A percentile compares a stretch with the other conserved stretches of the same genome.
phyloP scores from a whole-genome alignment of 495 filamentous ascomycete species.

The Rhypophila decipiens region DNA sequence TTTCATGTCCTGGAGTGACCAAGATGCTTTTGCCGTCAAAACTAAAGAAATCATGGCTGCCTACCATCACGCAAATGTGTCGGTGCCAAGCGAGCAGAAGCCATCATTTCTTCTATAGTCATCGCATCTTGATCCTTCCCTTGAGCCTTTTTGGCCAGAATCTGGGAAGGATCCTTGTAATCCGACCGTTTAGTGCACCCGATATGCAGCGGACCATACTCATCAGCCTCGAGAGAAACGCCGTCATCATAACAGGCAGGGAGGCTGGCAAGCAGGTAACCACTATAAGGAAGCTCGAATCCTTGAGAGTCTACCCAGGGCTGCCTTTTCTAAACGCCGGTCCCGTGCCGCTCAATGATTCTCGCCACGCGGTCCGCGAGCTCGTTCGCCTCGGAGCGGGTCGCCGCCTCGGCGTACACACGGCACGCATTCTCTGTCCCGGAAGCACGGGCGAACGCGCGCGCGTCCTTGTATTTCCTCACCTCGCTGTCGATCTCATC shows the following conservation, averaged over 20 bases:
- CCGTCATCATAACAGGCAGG: not conserved
- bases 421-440: slow-evolving; percentile 95
- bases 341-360: slow-evolving; percentile 49
- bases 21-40: too few species aligned
- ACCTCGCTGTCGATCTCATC: slow-evolving; percentile 78
- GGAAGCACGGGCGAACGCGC: slow-evolving; percentile 84
- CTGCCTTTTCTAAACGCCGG: slow-evolving; percentile 10
- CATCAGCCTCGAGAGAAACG: not conserved
- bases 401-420: slow-evolving; percentile 95
- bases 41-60: too few species aligned
- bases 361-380: slow-evolving; percentile 74
- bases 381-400: slow-evolving; percentile 75
- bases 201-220: not conserved
- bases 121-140: too few species aligned
- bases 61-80: too few species aligned
- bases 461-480: slow-evolving; percentile 82
- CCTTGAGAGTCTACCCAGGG: slow-evolving; percentile 5
- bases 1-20: too few species aligned
- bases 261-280: not conserved
- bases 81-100: too few species aligned
- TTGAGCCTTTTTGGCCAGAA: too few species aligned
- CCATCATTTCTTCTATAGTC: too few species aligned
- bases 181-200: too few species aligned
- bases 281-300: not conserved
- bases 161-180: too few species aligned